phyloP scores from a whole-genome alignment of 768 basidiomycete species.

The Leccinum imitatum region DNA sequence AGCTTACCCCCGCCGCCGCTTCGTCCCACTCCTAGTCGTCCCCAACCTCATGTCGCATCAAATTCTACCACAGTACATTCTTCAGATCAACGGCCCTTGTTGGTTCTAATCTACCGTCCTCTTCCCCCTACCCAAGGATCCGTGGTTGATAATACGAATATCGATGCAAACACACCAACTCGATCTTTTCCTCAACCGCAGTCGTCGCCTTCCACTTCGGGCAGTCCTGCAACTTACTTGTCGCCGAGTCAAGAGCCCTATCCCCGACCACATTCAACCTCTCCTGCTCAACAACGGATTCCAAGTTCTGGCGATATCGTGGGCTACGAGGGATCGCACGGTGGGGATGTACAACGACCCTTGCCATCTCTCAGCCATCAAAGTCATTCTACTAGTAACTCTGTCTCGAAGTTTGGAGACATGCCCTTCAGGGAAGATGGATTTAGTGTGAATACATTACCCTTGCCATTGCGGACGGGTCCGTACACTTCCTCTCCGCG shows the following conservation, averaged over 20 bases:
- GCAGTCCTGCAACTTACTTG: slow-evolving; percentile 29
- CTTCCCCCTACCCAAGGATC: slow-evolving; percentile 32
- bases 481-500: slow-evolving; percentile 26
- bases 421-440: slow-evolving; percentile 31
- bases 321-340: slow-evolving; percentile 24
- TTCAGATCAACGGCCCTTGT: slow-evolving; percentile 17
- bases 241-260: slow-evolving; percentile 57
- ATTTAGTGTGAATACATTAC: slow-evolving; percentile 24
- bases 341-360: slow-evolving; percentile 31
- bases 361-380: slow-evolving; percentile 25
- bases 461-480: slow-evolving; percentile 29
- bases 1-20: slow-evolving; percentile 20
- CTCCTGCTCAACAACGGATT: slow-evolving; percentile 34
- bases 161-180: slow-evolving; percentile 17
- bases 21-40: slow-evolving; percentile 31
- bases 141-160: slow-evolving; percentile 16
- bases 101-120: slow-evolving; percentile 24
- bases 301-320: slow-evolving; percentile 18
- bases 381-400: slow-evolving; percentile 27
- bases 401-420: slow-evolving; percentile 34
- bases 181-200: slow-evolving; percentile 28
- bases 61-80: slow-evolving; percentile 11
- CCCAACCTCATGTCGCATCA: slow-evolving; percentile 24
- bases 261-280: slow-evolving; percentile 63
- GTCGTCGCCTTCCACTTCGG: slow-evolving; percentile 21